Conservation (phyloP, 1,284 basidiomycete genomes). For the Heterobasidion occidentale region DNA sequence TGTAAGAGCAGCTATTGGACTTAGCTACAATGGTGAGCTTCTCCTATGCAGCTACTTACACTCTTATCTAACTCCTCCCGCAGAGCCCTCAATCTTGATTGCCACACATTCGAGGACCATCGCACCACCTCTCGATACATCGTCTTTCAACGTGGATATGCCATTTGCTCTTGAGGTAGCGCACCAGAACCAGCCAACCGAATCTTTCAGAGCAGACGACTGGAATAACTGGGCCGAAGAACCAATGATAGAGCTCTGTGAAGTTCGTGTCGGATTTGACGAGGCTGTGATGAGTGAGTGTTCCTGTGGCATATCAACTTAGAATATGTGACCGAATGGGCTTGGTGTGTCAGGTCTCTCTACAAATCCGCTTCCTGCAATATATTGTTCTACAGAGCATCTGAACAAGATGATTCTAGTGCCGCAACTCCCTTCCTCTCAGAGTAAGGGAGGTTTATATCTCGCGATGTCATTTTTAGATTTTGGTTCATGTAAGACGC, state of each 20-base stretch:
- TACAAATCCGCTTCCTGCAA: constrained; percentile 38
- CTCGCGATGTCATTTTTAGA: constrained; percentile 48
- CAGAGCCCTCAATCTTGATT: constrained; percentile 54
- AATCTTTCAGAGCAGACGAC: constrained; percentile 19
- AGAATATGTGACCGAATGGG: no score
- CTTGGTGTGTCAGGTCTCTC: constrained; percentile 26
- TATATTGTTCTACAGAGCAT: constrained; percentile 25
- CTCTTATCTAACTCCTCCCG: background rate
- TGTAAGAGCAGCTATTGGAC: constrained; percentile 51
- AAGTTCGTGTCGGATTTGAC: constrained; percentile 45
- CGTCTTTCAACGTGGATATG: constrained; percentile 27
- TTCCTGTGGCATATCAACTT: no score
- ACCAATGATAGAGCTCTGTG: constrained; percentile 49
- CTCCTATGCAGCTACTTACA: background rate
- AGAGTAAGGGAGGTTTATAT: constrained; percentile 27
- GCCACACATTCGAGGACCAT: constrained; percentile 52
- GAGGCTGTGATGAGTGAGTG: constrained; percentile 32
- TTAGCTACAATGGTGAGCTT: constrained; percentile 50
- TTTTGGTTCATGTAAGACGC: constrained; percentile 49
- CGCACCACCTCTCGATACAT: constrained; percentile 21
- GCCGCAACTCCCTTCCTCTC: constrained; percentile 11
- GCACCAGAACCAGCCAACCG: constrained; percentile 21
- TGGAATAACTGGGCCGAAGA: constrained; percentile 63
- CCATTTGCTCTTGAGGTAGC: constrained; percentile 17
- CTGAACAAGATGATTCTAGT: constrained; percentile 41